Conservation (phyloP, 257 asterid species). For the Orobanche coerulescens region DNA sequence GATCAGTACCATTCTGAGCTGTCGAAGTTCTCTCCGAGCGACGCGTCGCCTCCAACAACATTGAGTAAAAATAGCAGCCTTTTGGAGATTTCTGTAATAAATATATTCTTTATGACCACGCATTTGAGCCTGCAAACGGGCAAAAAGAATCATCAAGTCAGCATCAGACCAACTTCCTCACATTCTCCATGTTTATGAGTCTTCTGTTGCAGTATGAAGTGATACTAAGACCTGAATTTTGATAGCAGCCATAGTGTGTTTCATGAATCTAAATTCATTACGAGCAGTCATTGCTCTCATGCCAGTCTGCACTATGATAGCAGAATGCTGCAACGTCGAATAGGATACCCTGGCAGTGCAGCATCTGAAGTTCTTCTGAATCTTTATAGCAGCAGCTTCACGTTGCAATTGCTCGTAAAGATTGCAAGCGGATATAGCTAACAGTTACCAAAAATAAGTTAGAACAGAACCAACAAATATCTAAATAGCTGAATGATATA, state of each 20-base stretch:
- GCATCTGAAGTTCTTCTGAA: slow-evolving; percentile 87
- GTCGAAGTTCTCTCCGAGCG: slow-evolving; percentile 87
- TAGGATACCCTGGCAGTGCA: slow-evolving; percentile 55
- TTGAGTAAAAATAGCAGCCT: slow-evolving; percentile 75
- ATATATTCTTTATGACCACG: slow-evolving; percentile 65
- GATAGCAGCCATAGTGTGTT: slow-evolving; percentile 87
- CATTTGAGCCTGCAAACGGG: slow-evolving; percentile 53
- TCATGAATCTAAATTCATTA: slow-evolving; percentile 71
- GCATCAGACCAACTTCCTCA: slow-evolving; percentile 13
- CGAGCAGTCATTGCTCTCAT: slow-evolving; percentile 92
- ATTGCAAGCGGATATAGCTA: slow-evolving; percentile 84
- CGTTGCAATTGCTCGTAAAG: slow-evolving; percentile 80
- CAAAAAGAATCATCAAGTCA: slow-evolving; percentile 25
- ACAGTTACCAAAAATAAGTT: slow-evolving; percentile 9
- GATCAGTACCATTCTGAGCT: slow-evolving; percentile 71
- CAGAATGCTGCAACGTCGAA: slow-evolving; percentile 49
- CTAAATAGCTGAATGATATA: slow-evolving; percentile 13
- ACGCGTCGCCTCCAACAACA: slow-evolving; percentile 94
- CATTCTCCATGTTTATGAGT: slow-evolving; percentile 21
- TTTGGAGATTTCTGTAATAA: slow-evolving; percentile 69
- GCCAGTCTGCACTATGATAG: slow-evolving; percentile 75
- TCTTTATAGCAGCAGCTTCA: slow-evolving; percentile 85
- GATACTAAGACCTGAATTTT: slow-evolving; percentile 64
- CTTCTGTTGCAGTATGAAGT: slow-evolving; percentile 20
- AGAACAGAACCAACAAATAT: slow-evolving; percentile 5